A percentile compares a stretch with the other conserved stretches of the same genome.
These are phyloP conservation scores for Gossypium anomalum DNA, from an alignment of 345 rosid species.

Conservation along the genomic window DNA sequence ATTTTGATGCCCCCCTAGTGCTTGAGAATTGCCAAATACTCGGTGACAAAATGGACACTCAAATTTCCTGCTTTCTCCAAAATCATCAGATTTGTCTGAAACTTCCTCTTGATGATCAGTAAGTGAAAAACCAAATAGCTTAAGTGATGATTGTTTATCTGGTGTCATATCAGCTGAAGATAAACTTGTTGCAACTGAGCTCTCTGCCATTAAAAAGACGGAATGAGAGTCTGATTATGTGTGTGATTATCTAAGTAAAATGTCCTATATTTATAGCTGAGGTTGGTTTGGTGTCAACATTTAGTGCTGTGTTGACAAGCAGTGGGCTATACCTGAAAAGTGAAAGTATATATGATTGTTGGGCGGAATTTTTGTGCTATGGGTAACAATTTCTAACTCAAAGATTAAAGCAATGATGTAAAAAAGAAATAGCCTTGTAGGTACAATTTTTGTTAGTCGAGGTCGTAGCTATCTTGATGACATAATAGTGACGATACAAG, in stretches of 20 bases:
- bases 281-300: background rate
- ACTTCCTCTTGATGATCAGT: conserved; percentile 17
- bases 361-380: background rate
- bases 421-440: background rate
- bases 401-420: background rate
- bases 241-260: background rate
- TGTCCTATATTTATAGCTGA: conserved; percentile 12
- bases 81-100: conserved; percentile 11
- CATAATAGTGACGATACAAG: too few species aligned
- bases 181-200: conserved; percentile 18
- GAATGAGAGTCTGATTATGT: background rate
- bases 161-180: background rate
- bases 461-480: too few species aligned
- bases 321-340: background rate
- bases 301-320: background rate
- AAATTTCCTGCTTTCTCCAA: conserved; percentile 29
- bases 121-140: conserved; percentile 41
- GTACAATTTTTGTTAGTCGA: background rate
- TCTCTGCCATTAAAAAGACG: conserved; percentile 19
- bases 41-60: conserved; percentile 57
- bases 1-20: conserved; percentile 64
- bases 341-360: background rate
- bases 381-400: background rate
- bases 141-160: conserved; percentile 19
- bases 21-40: conserved; percentile 50